Percentiles rank a stretch among this genome's conserved stretches.
Evolutionary conservation across 2,329 filamentous ascomycete genomes (phyloP).

Genomic region (Fragosphaeria purpurea): DNA sequence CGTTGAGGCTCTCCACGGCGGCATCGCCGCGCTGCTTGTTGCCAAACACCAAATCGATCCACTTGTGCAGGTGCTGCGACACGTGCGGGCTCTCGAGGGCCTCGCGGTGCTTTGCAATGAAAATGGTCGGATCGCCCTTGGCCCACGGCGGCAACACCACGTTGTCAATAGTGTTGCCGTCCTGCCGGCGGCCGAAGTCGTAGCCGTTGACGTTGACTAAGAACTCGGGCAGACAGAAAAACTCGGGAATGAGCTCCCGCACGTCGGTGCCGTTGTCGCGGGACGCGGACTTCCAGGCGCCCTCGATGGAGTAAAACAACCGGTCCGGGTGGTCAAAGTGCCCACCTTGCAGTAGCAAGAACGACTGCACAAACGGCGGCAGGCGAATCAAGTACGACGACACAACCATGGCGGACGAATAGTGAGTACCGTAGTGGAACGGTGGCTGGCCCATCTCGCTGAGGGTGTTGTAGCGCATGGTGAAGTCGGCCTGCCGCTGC

Average conservation of each 20-base stretch:
- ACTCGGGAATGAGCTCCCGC: slow-evolving; percentile 88
- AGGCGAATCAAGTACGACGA: slow-evolving; percentile 91
- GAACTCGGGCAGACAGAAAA: slow-evolving; percentile 94
- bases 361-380: slow-evolving; percentile 93
- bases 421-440: slow-evolving; percentile 97
- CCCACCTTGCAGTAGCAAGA: slow-evolving; percentile 87
- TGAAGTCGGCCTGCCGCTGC: slow-evolving; percentile 66
- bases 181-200: slow-evolving; percentile 82
- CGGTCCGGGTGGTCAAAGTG: slow-evolving; percentile 93
- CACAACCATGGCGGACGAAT: slow-evolving; percentile 98
- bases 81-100: slow-evolving; percentile 90
- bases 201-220: slow-evolving; percentile 89
- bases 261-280: slow-evolving; percentile 88
- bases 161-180: slow-evolving; percentile 68
- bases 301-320: slow-evolving; percentile 85
- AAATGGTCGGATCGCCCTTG: slow-evolving; percentile 89
- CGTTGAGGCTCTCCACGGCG: slow-evolving; percentile 82
- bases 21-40: slow-evolving; percentile 89
- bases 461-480: slow-evolving; percentile 76
- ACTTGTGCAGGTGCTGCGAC: slow-evolving; percentile 77
- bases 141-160: slow-evolving; percentile 93
- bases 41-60: slow-evolving; percentile 95
- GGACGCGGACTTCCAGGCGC: slow-evolving; percentile 85
- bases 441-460: slow-evolving; percentile 86
- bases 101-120: slow-evolving; percentile 91